Percentiles rank a stretch among this genome's conserved stretches.
These are phyloP conservation scores for Aspergillus hancockii DNA, from an alignment of 495 filamentous ascomycete species.

Conservation along the genomic window DNA sequence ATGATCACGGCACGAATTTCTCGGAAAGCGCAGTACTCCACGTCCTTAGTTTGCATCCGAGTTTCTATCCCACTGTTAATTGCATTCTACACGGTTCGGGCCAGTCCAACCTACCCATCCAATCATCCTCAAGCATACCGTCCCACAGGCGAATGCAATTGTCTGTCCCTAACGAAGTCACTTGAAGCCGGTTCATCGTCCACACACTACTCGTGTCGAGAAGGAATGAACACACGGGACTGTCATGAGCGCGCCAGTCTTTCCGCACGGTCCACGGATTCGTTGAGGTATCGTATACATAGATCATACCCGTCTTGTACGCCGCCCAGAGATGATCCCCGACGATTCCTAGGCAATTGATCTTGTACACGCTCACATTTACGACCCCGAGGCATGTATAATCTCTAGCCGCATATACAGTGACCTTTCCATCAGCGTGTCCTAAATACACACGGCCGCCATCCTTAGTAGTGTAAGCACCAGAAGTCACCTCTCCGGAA, in stretches of 20 bases:
- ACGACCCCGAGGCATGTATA: constrained; percentile 75
- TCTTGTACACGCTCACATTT: constrained; percentile 90
- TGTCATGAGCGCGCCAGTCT: constrained; percentile 89
- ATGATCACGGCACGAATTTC: constrained; percentile 75
- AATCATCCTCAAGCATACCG: constrained; percentile 89
- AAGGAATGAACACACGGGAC: constrained; percentile 72
- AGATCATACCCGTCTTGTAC: constrained; percentile 93
- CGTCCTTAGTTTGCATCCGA: constrained; percentile 81
- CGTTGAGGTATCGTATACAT: constrained; percentile 81
- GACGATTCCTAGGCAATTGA: constrained; percentile 82
- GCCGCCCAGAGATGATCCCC: constrained; percentile 89
- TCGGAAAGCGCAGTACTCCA: constrained; percentile 80
- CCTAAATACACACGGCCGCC: constrained; percentile 86
- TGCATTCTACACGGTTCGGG: constrained; percentile 1
- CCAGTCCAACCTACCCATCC: constrained; percentile 61
- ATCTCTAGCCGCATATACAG: constrained; percentile 77
- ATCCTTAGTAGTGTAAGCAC: constrained; percentile 69
- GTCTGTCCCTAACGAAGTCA: constrained; percentile 86
- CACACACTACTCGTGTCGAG: constrained; percentile 83
- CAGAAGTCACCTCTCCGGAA: constrained; percentile 86
- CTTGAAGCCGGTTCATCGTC: constrained; percentile 81
- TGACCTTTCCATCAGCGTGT: constrained; percentile 91
- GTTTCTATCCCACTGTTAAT: constrained; percentile 54
- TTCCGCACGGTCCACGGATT: constrained; percentile 89
- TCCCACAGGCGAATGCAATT: constrained; percentile 88